phyloP scores from a whole-genome alignment of 176 grass and related monocot species.

The Sorghum bicolor region DNA sequence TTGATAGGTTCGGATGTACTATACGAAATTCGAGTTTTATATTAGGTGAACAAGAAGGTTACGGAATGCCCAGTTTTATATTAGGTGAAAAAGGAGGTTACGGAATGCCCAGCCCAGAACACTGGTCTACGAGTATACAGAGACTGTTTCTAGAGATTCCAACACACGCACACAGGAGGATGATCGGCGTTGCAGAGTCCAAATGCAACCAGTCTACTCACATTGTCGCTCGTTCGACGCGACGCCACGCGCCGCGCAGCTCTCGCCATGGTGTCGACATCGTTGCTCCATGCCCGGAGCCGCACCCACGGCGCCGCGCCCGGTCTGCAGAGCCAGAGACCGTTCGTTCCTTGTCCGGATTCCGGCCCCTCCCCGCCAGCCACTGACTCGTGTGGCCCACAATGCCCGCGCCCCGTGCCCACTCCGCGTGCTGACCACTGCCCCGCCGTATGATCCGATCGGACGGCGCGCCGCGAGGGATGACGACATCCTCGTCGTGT shows the following conservation, averaged over 20 bases:
- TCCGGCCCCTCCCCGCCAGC: too few species aligned
- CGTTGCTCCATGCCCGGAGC: neutral
- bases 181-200: neutral
- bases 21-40: neutral
- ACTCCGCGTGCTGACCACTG: neutral
- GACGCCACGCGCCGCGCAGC: neutral
- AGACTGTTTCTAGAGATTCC: neutral
- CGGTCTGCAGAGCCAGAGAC: neutral
- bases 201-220: neutral
- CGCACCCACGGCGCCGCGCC: neutral
- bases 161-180: neutral
- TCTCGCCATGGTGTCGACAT: slow-evolving; percentile 62
- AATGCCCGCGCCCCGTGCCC: too few species aligned
- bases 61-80: too few species aligned
- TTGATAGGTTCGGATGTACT: too few species aligned
- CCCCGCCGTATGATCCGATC: slow-evolving; percentile 2
- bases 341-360: neutral
- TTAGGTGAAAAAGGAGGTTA: too few species aligned
- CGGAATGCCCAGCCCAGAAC: too few species aligned
- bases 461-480: neutral
- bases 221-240: neutral
- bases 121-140: too few species aligned
- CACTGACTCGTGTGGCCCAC: neutral
- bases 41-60: too few species aligned
- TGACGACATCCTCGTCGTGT: slow-evolving; percentile 32